Conservation (phyloP, 495 filamentous ascomycete genomes). For the Jackrogersella minutella region DNA sequence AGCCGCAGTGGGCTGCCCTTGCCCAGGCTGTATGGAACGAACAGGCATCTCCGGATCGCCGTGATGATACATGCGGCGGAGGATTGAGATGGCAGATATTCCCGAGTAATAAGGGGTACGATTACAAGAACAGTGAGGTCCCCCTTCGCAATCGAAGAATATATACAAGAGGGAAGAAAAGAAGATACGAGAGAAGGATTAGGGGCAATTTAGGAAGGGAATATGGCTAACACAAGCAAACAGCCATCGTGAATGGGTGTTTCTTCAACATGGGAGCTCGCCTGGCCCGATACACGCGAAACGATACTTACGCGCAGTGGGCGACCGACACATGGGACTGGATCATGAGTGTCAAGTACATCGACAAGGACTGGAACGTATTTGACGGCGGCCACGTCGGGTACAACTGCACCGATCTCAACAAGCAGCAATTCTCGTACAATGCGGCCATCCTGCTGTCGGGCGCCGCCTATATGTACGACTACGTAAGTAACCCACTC, state of each 20-base stretch:
- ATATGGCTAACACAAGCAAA: background rate
- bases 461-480: constrained; percentile 83
- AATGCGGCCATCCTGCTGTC: constrained; percentile 74
- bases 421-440: constrained; percentile 76
- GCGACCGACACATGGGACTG: constrained; percentile 79
- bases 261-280: constrained; percentile 87
- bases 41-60: constrained; percentile 63
- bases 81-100: constrained; percentile 89
- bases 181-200: background rate
- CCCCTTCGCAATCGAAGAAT: background rate
- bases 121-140: constrained; percentile 81
- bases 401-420: constrained; percentile 68
- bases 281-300: constrained; percentile 78
- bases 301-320: constrained; percentile 80
- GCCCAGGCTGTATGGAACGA: constrained; percentile 83
- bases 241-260: constrained; percentile 77
- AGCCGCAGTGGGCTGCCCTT: constrained; percentile 75
- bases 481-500: constrained; percentile 56
- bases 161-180: background rate
- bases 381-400: constrained; percentile 77
- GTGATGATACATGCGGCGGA: constrained; percentile 71
- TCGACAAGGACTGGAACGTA: constrained; percentile 69
- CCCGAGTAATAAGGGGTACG: constrained; percentile 76
- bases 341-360: constrained; percentile 67
- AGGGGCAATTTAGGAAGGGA: background rate